Evolutionary conservation across 768 basidiomycete species (phyloP), one percentile per base, ranked within the genome.

Genomic region (Trametes meyenii): DNA sequence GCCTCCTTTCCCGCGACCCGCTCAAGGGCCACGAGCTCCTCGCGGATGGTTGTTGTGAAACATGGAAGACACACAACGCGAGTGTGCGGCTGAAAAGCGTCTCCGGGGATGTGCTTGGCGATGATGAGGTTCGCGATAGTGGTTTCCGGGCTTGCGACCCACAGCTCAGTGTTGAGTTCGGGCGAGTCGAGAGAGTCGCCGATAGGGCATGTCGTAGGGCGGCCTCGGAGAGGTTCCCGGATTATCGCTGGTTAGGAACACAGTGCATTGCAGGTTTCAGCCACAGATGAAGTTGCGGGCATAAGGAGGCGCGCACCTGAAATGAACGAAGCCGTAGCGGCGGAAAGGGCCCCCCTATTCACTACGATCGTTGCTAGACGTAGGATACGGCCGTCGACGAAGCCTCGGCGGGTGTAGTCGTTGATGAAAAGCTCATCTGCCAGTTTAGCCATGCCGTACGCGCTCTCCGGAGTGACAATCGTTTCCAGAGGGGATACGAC

Each of bases 311-410:
- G 45, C 70, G 24, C 71, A 78, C 84, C 82, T 16, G 83, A 84
- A 58, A 86, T 77, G 72, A 85, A 85, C 0, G 82, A 75, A 13
- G 82, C 83, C 2, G 83, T 80, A 0, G 85, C 85, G 3, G 78
- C 78, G 3, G 83, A 75, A 5, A 85, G 84, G 3, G 75, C 74
- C 53, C 85, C 84, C 4, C 84, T 77, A 40, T 84, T 78, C 50
- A 86, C 81, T 51, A 81, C 79, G 61, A 87, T 80, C 2, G 85
- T 86, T 4, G 85, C 85, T 1, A 86, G 76, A 44, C 85, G 83
- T 26, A 87, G 71, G 64, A 85, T 82, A 35, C 84, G 80, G 19
- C 84, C 85, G 64, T 86, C 83, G 44, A 85, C 70, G 62, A 82
- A 83, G 11, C 83, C 83, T 21, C 84, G 74, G 39, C 85, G 79